phyloP scores from a whole-genome alignment of 208 protist species.

The Acanthamoeba triangularis region DNA sequence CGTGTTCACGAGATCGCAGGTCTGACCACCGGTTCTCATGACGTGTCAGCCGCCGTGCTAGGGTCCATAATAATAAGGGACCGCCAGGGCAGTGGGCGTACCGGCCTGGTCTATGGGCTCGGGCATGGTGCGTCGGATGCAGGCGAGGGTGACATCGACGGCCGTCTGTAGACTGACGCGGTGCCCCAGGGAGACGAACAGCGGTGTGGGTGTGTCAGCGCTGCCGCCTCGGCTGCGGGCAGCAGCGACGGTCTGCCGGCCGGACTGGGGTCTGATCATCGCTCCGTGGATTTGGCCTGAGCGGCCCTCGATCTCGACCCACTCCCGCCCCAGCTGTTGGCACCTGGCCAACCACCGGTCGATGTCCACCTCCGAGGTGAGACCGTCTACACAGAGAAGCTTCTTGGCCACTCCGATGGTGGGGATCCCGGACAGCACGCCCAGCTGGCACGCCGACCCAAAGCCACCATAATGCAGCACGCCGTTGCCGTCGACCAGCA shows the following conservation, averaged over 20 bases:
- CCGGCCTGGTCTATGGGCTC: slow-evolving; percentile 29
- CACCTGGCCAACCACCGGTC: slow-evolving; percentile 13
- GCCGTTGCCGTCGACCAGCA: slow-evolving; percentile 97
- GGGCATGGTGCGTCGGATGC: slow-evolving; percentile 29
- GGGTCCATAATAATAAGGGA: too few species aligned
- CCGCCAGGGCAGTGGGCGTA: too few species aligned
- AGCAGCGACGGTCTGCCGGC: background rate
- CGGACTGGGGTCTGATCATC: background rate
- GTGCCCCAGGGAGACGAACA: slow-evolving; percentile 46
- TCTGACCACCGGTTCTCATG: background rate
- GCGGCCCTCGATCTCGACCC: slow-evolving; percentile 11
- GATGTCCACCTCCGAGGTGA: slow-evolving; percentile 77
- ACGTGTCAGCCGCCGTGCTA: background rate
- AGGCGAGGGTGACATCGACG: slow-evolving; percentile 1
- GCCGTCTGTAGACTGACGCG: slow-evolving; percentile 36
- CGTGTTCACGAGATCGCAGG: slow-evolving; percentile 46
- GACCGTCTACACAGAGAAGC: slow-evolving; percentile 93
- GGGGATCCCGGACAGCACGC: slow-evolving; percentile 94
- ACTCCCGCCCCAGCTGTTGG: background rate
- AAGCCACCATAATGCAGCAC: slow-evolving; percentile 95
- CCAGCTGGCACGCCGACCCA: slow-evolving; percentile 96
- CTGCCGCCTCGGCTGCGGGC: background rate
- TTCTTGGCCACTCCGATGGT: slow-evolving; percentile 94
- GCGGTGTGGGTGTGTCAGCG: background rate
- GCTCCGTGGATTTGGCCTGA: background rate